These are phyloP conservation scores for Solanum hybrid DNA, from an alignment of 305 asterid species.

Conservation along the genomic window DNA sequence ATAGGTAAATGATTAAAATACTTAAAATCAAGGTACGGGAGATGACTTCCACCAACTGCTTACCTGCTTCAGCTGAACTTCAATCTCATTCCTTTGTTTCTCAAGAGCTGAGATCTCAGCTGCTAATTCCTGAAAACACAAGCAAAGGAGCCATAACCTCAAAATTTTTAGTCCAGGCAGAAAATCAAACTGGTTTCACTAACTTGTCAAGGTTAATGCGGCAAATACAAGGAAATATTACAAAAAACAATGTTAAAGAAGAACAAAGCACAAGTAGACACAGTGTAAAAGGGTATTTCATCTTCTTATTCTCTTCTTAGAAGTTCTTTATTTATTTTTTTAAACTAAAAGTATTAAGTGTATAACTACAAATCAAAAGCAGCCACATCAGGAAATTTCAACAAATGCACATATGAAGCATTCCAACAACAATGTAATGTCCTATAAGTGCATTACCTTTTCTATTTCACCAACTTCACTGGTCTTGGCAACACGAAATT, in stretches of 20 bases:
- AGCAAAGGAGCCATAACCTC: conserved; percentile 5
- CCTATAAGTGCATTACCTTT: conserved; percentile 39
- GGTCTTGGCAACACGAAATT: conserved; percentile 69
- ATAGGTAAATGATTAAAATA: not conserved
- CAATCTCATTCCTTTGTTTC: conserved; percentile 79
- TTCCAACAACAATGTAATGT: not conserved
- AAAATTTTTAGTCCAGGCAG: not conserved
- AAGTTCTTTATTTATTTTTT: not conserved
- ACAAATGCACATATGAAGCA: not conserved
- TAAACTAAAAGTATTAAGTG: not conserved
- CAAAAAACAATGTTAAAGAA: not conserved
- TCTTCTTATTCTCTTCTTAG: not conserved
- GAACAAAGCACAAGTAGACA: not conserved
- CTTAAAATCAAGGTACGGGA: not conserved
- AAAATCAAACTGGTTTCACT: not conserved
- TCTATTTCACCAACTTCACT: conserved; percentile 73
- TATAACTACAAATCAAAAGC: not conserved
- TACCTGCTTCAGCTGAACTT: conserved; percentile 86
- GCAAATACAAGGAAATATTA: not conserved
- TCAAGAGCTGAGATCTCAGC: conserved; percentile 77
- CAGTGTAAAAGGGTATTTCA: not conserved
- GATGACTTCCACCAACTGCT: not conserved
- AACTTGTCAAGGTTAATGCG: not conserved
- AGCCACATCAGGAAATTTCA: not conserved
- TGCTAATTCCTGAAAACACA: conserved; percentile 58